Base-by-base conservation (phyloP, 2,329 filamentous ascomycete genomes). In the Acrocalymma vagum region DNA sequence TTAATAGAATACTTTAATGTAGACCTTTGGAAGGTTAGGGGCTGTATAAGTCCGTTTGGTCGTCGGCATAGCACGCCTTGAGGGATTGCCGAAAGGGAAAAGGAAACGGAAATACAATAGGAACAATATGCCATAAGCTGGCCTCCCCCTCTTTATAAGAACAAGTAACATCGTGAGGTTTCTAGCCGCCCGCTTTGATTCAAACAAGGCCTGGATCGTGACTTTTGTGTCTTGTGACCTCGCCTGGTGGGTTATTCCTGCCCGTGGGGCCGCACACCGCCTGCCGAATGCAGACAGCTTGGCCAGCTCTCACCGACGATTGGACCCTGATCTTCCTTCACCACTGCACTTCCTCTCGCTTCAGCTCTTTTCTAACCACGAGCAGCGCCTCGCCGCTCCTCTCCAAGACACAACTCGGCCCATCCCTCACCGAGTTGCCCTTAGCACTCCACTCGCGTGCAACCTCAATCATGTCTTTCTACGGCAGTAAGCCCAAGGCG, bases 171-270 rank as follows among this genome's bases (percentile, higher is more conserved):
- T 41, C 48, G 57, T 58, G 55, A 55, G 38, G 26, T 42, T 38
- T 36, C 20, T 44, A 43, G 29, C 47, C 48, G 48, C 48, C 43
- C 35, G 31, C 21, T 42, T 26, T 53, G 51, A 55, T 56, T 55
- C 51, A 48, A 44, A 45, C 47, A 21, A 28, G 50, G 51, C 48
- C 54, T 64, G 58, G 58, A 62, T 63, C 55, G 58, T 61, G 55
- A 54, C 38, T 29, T 57, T 30, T 27, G 44, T n/a, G 37, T 55
- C 64, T 60, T 59, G 50, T 63, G 62, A 63, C 51, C 31, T 22
- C 15, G 13, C 13, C 18, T 32, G 26, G 37, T 23, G 38, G 25
- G 43, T 47, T 43, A 26, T 51, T 36, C 39, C 44, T n/a, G 27
- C 29, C 44, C 45, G 42, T 29, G 30, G 14, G n/a, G 9, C 43